Evolutionary conservation across 345 rosid species (phyloP).

Genomic region (Xanthoceras sorbifolium): DNA sequence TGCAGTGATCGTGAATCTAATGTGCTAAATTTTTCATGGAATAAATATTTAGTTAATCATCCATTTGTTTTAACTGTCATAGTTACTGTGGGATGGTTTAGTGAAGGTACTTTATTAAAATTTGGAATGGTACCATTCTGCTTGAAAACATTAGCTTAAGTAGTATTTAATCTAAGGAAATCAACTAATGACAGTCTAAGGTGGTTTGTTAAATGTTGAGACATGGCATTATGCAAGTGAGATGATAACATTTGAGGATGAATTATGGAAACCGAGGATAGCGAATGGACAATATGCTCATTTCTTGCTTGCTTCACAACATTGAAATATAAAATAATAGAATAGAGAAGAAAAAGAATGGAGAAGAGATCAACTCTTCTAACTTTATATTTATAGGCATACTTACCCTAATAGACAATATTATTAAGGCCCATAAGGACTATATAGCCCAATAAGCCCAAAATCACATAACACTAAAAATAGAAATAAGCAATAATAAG

Average conservation of each 20-base stretch:
- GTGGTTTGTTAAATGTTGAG: not conserved
- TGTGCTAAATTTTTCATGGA: not conserved
- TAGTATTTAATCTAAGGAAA: not conserved
- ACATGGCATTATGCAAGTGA: not conserved
- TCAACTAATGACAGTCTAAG: not conserved
- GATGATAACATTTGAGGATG: not conserved
- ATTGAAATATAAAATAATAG: not conserved
- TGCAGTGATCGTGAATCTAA: not conserved
- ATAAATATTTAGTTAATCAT: not conserved
- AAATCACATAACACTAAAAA: too few relatives aligned
- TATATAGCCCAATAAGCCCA: too few relatives aligned
- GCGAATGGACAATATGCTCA: not conserved
- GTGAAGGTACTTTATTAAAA: not conserved
- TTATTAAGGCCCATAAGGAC: too few relatives aligned
- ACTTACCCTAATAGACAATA: too few relatives aligned
- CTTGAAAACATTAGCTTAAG: not conserved
- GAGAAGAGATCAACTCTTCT: not conserved
- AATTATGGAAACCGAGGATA: not conserved
- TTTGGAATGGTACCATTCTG: not conserved
- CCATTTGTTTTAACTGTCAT: not conserved
- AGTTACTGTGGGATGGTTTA: not conserved
- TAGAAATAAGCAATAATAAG: too few relatives aligned
- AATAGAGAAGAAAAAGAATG: not conserved
- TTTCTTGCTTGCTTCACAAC: not conserved
- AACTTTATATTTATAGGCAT: too few relatives aligned